A percentile compares a stretch with the other conserved stretches of the same genome.
Conservation (phyloP, 2,329 filamentous ascomycete genomes). For the Cadophora sp. region DNA sequence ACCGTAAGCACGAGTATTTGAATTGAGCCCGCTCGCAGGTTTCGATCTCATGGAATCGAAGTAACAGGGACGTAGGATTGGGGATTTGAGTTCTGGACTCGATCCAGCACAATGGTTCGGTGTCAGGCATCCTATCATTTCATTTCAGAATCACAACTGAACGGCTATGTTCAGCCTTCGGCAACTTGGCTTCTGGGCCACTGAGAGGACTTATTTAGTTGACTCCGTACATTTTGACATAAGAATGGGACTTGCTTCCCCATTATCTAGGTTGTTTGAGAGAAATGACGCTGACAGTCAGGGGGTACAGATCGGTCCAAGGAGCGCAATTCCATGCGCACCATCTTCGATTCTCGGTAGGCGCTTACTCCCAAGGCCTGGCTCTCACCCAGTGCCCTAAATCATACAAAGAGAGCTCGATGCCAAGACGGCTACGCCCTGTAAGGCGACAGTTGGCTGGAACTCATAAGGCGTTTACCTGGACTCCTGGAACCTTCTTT, state of each 20-base stretch:
- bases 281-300: background rate
- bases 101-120: background rate
- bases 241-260: background rate
- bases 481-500: background rate
- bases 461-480: background rate
- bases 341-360: background rate
- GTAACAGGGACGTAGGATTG: background rate
- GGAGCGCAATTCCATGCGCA: background rate
- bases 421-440: background rate
- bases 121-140: background rate
- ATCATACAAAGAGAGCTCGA: background rate
- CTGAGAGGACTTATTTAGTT: background rate
- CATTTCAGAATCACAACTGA: background rate
- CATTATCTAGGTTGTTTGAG: background rate
- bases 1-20: background rate
- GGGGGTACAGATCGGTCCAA: background rate
- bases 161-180: background rate
- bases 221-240: background rate
- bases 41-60: background rate
- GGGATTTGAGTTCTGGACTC: background rate
- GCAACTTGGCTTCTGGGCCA: background rate
- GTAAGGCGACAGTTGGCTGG: background rate
- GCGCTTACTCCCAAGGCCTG: background rate
- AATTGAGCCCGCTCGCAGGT: background rate
- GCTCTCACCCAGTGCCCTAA: background rate